Conservation (phyloP, 176 grass and related monocot genomes). For the Neostapfia colusana region DNA sequence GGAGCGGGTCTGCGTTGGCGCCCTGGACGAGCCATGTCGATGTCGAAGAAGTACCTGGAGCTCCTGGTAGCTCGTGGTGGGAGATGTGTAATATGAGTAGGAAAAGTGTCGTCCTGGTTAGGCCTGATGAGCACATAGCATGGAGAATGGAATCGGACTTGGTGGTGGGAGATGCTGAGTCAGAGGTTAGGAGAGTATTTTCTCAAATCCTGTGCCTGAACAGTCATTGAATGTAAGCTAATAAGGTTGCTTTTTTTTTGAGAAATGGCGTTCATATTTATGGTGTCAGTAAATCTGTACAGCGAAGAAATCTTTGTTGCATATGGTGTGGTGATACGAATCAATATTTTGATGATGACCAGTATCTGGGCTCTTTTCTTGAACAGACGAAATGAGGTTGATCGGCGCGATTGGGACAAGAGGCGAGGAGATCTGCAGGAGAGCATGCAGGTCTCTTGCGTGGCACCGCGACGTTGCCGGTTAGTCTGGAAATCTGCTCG, state of each 20-base stretch:
- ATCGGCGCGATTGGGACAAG: too few species aligned
- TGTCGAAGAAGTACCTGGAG: conserved; percentile 55
- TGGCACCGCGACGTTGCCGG: too few species aligned
- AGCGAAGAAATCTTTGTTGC: background rate
- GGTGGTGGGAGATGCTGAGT: conserved; percentile 35
- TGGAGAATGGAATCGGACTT: conserved; percentile 59
- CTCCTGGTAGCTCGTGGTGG: conserved; percentile 65
- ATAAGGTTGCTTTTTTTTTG: background rate
- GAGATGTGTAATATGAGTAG: conserved; percentile 60
- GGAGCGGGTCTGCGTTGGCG: conserved; percentile 40
- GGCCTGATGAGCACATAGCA: conserved; percentile 91
- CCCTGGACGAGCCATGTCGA: conserved; percentile 66
- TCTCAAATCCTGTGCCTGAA: conserved; percentile 49
- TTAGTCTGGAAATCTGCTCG: too few species aligned
- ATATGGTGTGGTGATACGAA: background rate
- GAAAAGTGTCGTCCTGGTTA: conserved; percentile 65
- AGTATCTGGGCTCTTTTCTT: too few species aligned
- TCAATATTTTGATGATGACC: too few species aligned
- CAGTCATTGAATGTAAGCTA: conserved; percentile 5
- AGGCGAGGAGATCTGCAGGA: too few species aligned
- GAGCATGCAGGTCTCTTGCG: too few species aligned
- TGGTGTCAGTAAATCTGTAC: background rate
- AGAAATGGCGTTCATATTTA: conserved; percentile 7
- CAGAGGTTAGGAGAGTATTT: conserved; percentile 57
- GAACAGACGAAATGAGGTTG: too few species aligned